phyloP scores from a whole-genome alignment of 192 early-diverging fungal species.

The Allomyces macrogynus region DNA sequence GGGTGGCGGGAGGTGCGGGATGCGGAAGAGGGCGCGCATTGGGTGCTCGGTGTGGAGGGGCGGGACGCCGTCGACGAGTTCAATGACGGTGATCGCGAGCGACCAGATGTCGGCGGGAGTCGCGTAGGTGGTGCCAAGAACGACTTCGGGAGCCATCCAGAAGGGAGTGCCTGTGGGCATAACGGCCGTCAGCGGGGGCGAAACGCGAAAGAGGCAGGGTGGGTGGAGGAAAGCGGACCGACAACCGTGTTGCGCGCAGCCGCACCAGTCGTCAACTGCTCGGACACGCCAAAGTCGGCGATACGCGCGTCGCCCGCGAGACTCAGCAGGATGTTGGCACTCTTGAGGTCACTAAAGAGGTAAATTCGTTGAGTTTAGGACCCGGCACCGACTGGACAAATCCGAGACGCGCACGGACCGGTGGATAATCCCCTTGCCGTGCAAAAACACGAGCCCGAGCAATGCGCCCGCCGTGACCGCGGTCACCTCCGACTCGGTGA shows the following conservation, averaged over 20 bases:
- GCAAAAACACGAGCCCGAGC: slow-evolving; percentile 18
- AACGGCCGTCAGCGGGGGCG: no score
- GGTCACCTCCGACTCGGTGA: slow-evolving; percentile 13
- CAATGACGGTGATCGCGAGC: slow-evolving; percentile 36
- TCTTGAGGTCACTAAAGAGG: slow-evolving; percentile 10
- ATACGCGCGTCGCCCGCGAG: slow-evolving; percentile 9
- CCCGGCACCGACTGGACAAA: not conserved
- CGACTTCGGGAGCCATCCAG: slow-evolving; percentile 32
- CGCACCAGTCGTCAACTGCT: slow-evolving; percentile 7
- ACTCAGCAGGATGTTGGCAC: slow-evolving; percentile 17
- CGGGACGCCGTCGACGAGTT: slow-evolving; percentile 34
- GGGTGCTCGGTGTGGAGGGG: slow-evolving; percentile 19
- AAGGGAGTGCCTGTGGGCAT: slow-evolving; percentile 11
- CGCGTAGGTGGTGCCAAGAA: slow-evolving; percentile 21
- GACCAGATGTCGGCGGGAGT: slow-evolving; percentile 35
- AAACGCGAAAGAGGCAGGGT: no score
- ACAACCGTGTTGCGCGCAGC: slow-evolving; percentile 5
- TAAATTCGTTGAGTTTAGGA: no score
- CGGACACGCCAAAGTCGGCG: slow-evolving; percentile 15
- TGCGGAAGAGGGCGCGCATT: slow-evolving; percentile 23
- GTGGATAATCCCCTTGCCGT: slow-evolving; percentile 15
- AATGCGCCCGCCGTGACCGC: slow-evolving; percentile 14
- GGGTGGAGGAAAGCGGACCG: slow-evolving; percentile 5
- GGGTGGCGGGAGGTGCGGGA: slow-evolving; percentile 18
- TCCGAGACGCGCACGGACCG: not conserved